These are phyloP conservation scores for Benincasa hispida DNA, from an alignment of 306 rosid species.

Conservation along the genomic window DNA sequence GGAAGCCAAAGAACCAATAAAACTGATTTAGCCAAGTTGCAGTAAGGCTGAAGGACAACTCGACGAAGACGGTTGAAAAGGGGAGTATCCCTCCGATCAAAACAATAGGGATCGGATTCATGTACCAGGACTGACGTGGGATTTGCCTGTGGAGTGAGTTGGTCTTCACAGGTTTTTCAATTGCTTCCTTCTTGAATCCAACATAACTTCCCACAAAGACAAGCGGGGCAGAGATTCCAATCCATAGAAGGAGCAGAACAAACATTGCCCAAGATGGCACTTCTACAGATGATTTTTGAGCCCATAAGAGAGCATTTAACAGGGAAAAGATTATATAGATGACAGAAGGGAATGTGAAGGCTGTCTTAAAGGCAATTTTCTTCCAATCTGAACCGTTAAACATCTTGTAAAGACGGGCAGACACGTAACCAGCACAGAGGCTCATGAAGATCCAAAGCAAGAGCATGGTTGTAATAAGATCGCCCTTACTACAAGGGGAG, in stretches of 20 bases:
- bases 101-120: conserved; percentile 49
- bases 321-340: conserved; percentile 40
- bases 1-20: conserved; percentile 64
- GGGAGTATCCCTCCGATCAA: conserved; percentile 66
- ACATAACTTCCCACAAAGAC: conserved; percentile 65
- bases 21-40: conserved; percentile 73
- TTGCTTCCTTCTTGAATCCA: conserved; percentile 62
- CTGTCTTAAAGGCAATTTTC: conserved; percentile 45
- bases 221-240: conserved; percentile 64
- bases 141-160: conserved; percentile 66
- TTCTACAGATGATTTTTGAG: conserved; percentile 60
- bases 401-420: conserved; percentile 58
- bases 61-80: conserved; percentile 60
- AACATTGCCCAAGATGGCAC: conserved; percentile 64
- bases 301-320: conserved; percentile 52
- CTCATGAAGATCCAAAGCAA: conserved; percentile 76
- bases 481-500: conserved; percentile 64
- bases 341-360: conserved; percentile 36
- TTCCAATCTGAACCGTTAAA: conserved; percentile 63
- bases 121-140: conserved; percentile 77
- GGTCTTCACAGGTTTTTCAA: conserved; percentile 58
- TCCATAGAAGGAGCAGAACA: conserved; percentile 53
- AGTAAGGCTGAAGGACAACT: conserved; percentile 59
- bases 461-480: conserved; percentile 59
- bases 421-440: conserved; percentile 50